These are phyloP conservation scores for Hypoxylon sp. DNA, from an alignment of 2,329 filamentous ascomycete species.

Conservation along the genomic window DNA sequence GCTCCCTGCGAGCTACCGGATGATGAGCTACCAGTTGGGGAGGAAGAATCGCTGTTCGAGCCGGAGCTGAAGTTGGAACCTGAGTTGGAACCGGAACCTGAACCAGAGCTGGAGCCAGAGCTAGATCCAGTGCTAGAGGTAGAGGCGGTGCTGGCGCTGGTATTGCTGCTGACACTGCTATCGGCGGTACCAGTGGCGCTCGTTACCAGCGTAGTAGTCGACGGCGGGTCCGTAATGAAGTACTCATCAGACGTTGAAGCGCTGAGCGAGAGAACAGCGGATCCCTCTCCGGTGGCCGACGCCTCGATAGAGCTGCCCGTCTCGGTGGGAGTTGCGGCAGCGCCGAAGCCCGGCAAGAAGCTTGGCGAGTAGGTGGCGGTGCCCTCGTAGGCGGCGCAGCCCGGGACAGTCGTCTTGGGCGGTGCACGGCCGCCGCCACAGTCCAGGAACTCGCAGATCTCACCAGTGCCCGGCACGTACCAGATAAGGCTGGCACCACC, in stretches of 20 bases:
- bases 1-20: conserved; percentile 21
- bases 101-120: neutral
- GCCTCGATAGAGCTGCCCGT: conserved; percentile 13
- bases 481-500: conserved; percentile 65
- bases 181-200: conserved; percentile 4
- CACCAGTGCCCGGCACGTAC: conserved; percentile 74
- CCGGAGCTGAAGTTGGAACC: neutral
- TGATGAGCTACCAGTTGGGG: conserved; percentile 21
- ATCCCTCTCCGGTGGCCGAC: conserved; percentile 13
- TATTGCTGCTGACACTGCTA: neutral
- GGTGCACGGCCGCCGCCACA: conserved; percentile 77
- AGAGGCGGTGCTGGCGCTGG: neutral
- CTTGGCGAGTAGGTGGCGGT: conserved; percentile 68
- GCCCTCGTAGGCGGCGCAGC: conserved; percentile 70
- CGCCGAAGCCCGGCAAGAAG: conserved; percentile 60
- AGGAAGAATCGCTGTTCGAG: conserved; percentile 20
- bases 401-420: conserved; percentile 74
- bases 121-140: neutral
- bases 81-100: neutral
- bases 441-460: conserved; percentile 75
- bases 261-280: neutral
- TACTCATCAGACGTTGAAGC: conserved; percentile 1
- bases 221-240: conserved; percentile 20
- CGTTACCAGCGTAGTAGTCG: conserved; percentile 17
- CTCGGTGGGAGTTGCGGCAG: conserved; percentile 25